phyloP scores from a whole-genome alignment of 768 basidiomycete species.

The Calocybe indica region DNA sequence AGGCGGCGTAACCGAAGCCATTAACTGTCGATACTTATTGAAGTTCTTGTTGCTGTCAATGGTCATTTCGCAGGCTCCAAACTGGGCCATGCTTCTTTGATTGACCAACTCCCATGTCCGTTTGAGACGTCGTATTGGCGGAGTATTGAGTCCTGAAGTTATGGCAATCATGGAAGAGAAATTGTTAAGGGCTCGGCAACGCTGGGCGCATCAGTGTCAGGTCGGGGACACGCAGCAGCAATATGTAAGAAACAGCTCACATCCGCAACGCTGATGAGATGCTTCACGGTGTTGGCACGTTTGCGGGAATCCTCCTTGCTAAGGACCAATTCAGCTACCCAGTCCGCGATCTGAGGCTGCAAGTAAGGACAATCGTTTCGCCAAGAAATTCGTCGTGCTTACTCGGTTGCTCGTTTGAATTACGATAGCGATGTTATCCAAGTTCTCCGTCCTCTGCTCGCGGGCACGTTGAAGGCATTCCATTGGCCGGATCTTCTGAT shows the following conservation, averaged over 20 bases:
- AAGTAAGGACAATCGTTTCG: not conserved
- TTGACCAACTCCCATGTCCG: slow-evolving; percentile 91
- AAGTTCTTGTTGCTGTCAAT: slow-evolving; percentile 95
- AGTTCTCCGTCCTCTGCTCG: slow-evolving; percentile 64
- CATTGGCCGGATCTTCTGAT: slow-evolving; percentile 81
- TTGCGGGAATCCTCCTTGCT: slow-evolving; percentile 76
- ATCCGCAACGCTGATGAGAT: slow-evolving; percentile 88
- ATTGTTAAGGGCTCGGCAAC: slow-evolving; percentile 85
- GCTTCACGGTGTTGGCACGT: slow-evolving; percentile 78
- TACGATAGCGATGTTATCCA: slow-evolving; percentile 81
- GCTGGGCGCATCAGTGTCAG: slow-evolving; percentile 39
- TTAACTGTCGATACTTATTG: slow-evolving; percentile 79
- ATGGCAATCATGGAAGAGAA: slow-evolving; percentile 98
- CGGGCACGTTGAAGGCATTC: slow-evolving; percentile 86
- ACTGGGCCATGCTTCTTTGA: slow-evolving; percentile 64
- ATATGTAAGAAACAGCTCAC: slow-evolving; percentile 38
- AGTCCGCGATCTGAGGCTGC: slow-evolving; percentile 70
- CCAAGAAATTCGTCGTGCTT: slow-evolving; percentile 12
- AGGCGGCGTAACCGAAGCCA: slow-evolving; percentile 81
- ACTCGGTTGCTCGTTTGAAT: slow-evolving; percentile 88
- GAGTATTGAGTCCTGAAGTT: slow-evolving; percentile 89
- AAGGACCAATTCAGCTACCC: slow-evolving; percentile 87
- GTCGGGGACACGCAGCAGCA: not conserved
- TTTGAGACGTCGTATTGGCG: slow-evolving; percentile 88
- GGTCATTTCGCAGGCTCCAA: slow-evolving; percentile 79